Evolutionary conservation across 768 basidiomycete species (phyloP).

Genomic region (Asterophora parasitica): DNA sequence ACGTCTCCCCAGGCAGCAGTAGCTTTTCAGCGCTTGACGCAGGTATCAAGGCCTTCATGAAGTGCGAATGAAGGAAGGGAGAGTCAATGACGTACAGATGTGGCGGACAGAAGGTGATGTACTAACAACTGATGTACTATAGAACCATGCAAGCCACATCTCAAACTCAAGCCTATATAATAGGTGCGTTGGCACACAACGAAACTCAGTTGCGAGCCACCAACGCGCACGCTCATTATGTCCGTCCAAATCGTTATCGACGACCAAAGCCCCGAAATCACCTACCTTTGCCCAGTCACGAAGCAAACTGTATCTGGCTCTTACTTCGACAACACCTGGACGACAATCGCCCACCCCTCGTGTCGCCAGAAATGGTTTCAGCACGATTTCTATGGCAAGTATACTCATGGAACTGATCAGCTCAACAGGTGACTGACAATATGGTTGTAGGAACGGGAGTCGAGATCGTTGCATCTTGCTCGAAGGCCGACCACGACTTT

Average conservation of each 20-base stretch:
- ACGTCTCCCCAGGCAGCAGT: too few species aligned
- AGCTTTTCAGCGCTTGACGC: too few species aligned
- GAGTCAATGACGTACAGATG: neutral
- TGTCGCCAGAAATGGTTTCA: conserved; percentile 36
- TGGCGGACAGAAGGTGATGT: neutral
- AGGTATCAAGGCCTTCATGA: too few species aligned
- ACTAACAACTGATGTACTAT: neutral
- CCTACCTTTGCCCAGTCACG: conserved; percentile 33
- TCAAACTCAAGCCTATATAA: too few species aligned
- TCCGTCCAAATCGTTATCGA: conserved; percentile 30
- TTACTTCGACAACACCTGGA: conserved; percentile 38
- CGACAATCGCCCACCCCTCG: conserved; percentile 24
- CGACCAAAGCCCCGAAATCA: conserved; percentile 31
- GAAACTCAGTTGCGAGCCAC: neutral
- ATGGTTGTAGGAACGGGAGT: conserved; percentile 27
- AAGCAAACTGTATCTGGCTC: conserved; percentile 29
- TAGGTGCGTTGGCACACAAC: neutral
- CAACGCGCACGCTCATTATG: conserved; percentile 10
- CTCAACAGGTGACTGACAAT: neutral
- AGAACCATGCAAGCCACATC: too few species aligned
- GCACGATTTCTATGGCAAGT: conserved; percentile 34
- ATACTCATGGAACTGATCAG: neutral
- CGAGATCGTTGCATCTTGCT: conserved; percentile 22
- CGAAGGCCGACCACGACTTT: conserved; percentile 22
- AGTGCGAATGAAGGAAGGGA: too few species aligned